These are phyloP conservation scores for Tetracladium maxilliforme DNA, from an alignment of 2,329 filamentous ascomycete genomes.

Conservation along the genomic window DNA sequence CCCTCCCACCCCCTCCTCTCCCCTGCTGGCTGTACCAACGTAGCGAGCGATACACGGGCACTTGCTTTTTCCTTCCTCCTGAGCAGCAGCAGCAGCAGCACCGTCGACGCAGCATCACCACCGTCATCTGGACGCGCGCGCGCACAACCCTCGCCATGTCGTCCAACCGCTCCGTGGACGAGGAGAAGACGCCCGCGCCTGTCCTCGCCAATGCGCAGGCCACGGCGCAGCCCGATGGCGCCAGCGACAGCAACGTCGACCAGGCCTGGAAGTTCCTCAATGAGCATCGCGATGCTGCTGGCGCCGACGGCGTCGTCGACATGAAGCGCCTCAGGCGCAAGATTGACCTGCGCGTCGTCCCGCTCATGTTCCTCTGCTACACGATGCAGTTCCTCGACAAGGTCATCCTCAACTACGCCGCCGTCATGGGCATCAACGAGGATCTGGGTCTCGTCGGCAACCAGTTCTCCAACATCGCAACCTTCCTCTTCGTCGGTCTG, in stretches of 20 bases:
- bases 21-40: too few species aligned
- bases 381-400: slow-evolving; percentile 52
- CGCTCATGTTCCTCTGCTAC: slow-evolving; percentile 46
- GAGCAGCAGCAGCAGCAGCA: too few species aligned
- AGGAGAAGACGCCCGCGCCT: slow-evolving; percentile 1
- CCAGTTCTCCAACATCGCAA: slow-evolving; percentile 47
- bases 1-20: too few species aligned
- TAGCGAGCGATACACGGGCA: too few species aligned
- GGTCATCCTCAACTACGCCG: slow-evolving; percentile 49
- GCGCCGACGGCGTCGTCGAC: slow-evolving; percentile 17
- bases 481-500: slow-evolving; percentile 47
- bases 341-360: slow-evolving; percentile 43
- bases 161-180: too few species aligned
- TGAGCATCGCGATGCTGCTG: slow-evolving; percentile 21
- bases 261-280: slow-evolving; percentile 20
- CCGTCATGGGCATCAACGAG: slow-evolving; percentile 45
- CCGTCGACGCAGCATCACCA: too few species aligned
- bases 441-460: slow-evolving; percentile 41
- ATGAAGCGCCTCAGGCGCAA: slow-evolving; percentile 32
- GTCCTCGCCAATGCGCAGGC: background rate
- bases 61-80: too few species aligned
- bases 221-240: slow-evolving; percentile 1
- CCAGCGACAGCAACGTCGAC: slow-evolving; percentile 18
- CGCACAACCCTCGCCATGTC: too few species aligned
- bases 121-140: too few species aligned